These are phyloP conservation scores for Calonectria pseudoreteaudii DNA, from an alignment of 2,329 filamentous ascomycete species.

Conservation along the genomic window DNA sequence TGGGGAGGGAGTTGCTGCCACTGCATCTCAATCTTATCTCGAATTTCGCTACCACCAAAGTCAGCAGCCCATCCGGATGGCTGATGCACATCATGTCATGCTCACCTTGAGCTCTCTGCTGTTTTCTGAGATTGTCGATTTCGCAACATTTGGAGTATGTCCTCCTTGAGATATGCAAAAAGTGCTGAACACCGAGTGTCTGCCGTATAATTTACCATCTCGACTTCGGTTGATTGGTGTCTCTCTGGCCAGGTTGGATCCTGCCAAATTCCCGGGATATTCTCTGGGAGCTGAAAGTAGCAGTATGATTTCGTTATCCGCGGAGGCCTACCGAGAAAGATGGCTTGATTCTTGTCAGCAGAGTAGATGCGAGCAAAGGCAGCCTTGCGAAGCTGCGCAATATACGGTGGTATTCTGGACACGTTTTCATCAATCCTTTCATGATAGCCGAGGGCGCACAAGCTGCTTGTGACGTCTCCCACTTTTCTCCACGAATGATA, in stretches of 20 bases:
- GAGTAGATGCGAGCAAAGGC: constrained; percentile 57
- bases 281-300: constrained; percentile 15
- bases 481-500: constrained; percentile 59
- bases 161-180: constrained; percentile 30
- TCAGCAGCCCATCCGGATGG: background rate
- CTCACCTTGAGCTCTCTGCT: background rate
- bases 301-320: constrained; percentile 45
- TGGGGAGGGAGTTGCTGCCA: constrained; percentile 26
- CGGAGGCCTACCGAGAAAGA: constrained; percentile 58
- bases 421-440: constrained; percentile 45
- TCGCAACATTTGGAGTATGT: constrained; percentile 23
- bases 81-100: background rate
- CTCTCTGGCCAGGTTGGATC: background rate
- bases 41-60: constrained; percentile 9
- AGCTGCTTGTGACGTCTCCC: constrained; percentile 57
- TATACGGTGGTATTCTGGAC: constrained; percentile 47
- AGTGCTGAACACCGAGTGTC: constrained; percentile 27
- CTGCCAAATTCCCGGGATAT: constrained; percentile 1
- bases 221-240: background rate
- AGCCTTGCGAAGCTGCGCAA: constrained; percentile 52
- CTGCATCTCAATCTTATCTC: constrained; percentile 17
- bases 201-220: constrained; percentile 24
- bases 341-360: constrained; percentile 54
- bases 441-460: constrained; percentile 61
- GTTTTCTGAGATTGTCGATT: background rate